A percentile compares a stretch with the other conserved stretches of the same genome.
Conservation (phyloP, 768 basidiomycete species). For the Podaxis sp. region DNA sequence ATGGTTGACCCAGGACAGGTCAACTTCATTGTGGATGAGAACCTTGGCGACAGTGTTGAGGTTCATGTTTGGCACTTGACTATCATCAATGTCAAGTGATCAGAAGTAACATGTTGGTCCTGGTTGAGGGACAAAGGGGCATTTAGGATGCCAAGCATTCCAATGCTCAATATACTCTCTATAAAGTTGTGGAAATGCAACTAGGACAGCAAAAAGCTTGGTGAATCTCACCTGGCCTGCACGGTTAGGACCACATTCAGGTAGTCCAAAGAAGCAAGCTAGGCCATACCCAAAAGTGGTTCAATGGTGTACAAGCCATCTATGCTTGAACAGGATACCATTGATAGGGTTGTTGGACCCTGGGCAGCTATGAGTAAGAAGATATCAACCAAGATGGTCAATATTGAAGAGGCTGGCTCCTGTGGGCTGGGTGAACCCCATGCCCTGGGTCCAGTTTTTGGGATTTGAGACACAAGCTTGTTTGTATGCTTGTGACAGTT, state of each 20-base stretch:
- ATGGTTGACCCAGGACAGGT: not conserved
- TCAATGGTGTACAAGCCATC: not conserved
- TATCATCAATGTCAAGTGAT: not conserved
- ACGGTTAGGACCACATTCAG: fast-evolving
- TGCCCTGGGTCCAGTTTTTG: no score
- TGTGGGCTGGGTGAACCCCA: no score
- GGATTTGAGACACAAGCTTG: no score
- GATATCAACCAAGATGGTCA: no score
- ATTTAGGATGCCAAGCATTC: not conserved
- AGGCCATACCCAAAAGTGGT: not conserved
- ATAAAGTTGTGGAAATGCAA: not conserved
- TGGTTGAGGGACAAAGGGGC: not conserved
- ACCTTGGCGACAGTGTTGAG: not conserved
- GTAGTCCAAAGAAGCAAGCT: not conserved
- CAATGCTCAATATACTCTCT: not conserved
- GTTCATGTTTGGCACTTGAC: not conserved
- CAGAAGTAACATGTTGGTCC: not conserved
- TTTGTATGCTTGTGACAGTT: no score
- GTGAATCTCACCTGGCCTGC: not conserved
- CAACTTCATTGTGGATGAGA: not conserved
- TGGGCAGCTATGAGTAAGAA: no score
- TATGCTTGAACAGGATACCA: not conserved
- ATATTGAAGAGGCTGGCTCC: no score
- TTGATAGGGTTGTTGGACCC: not conserved
- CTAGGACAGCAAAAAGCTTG: not conserved